Conservation (phyloP, 2,329 filamentous ascomycete genomes). For the Madurella fahalii region DNA sequence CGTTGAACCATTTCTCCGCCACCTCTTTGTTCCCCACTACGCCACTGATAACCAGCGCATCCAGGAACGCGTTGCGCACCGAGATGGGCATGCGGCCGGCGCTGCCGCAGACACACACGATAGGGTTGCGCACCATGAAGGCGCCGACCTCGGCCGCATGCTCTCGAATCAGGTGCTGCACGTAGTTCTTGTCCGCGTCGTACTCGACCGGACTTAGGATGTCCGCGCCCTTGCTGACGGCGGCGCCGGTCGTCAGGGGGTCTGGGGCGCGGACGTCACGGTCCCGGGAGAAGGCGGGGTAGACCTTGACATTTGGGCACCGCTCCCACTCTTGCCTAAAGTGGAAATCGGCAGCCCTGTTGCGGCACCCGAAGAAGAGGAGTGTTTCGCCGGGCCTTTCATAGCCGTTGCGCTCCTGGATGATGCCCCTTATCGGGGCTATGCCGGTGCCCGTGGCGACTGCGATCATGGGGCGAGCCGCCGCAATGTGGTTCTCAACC, state of each 20-base stretch:
- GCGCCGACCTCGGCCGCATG: constrained; percentile 36
- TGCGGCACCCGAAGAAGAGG: constrained; percentile 84
- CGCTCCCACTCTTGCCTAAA: constrained; percentile 71
- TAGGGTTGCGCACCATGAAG: constrained; percentile 38
- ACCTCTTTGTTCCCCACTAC: constrained; percentile 33
- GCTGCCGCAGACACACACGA: constrained; percentile 54
- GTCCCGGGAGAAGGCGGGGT: constrained; percentile 49
- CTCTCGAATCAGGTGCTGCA: constrained; percentile 50
- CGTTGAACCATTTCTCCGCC: constrained; percentile 35
- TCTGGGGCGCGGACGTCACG: constrained; percentile 1
- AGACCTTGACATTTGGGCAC: constrained; percentile 30
- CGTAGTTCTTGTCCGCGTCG: constrained; percentile 47
- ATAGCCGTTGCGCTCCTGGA: constrained; percentile 61
- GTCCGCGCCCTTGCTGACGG: not conserved
- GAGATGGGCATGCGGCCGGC: constrained; percentile 56
- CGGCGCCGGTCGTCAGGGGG: not conserved
- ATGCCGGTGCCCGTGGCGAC: constrained; percentile 84
- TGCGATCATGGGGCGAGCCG: constrained; percentile 61
- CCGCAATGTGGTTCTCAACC: constrained; percentile 37
- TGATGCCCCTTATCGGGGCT: constrained; percentile 75
- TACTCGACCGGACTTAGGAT: constrained; percentile 12
- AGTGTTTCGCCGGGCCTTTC: constrained; percentile 42
- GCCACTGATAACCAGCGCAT: constrained; percentile 41
- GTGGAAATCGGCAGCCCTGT: constrained; percentile 70
- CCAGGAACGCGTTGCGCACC: constrained; percentile 49